Base-by-base conservation (phyloP, 768 basidiomycete species). In the Trametes maxima region DNA sequence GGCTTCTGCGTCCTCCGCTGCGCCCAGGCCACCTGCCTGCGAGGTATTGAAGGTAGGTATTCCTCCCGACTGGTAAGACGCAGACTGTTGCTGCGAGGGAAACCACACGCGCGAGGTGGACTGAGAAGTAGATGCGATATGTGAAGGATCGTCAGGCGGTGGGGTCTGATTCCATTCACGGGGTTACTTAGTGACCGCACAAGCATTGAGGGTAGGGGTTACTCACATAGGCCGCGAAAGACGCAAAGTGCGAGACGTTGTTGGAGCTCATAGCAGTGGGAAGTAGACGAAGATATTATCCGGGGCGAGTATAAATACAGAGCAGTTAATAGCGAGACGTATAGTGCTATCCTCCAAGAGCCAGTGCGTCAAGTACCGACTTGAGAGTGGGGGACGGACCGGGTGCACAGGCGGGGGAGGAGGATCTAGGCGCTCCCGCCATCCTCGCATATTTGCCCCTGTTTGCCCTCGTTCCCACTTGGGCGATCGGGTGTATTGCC, bases 41-140 rank as follows among this genome's bases (percentile, higher is more conserved):
- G 82, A 81, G 14, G 79, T 78, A 49, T 77, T 75, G 61, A 86
- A 85, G 11, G 83, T 79, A 7, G 87, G 85, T 35, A 85, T 76
- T 13, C 81, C 87, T 14, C 89, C 90, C 13, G 86, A 86, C 73
- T 90, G 90, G 66, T 90, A 91, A 3, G 89, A 87, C 8, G 75
- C 71, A 51, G 75, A 33, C 28, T 33, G 71, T 55, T 68, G 69
- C 40, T 64, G 62, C 2, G 74, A 63, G 17, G 82, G 80, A 57
- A 86, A 85, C 85, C 87, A 88, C 17, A 70, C 66, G 24, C 68
- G 70, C 7, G 76, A 55, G 6, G 74, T 51, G 8, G 74, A 58
- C 25, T 66, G 65, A 14, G 62, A 68, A 5, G 64, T 59, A 2
- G 59, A 60, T 2, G 67, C 57, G 25, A 36, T 35, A 57, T 70